Conservation (phyloP, 345 rosid species). For the Populus euphratica region DNA sequence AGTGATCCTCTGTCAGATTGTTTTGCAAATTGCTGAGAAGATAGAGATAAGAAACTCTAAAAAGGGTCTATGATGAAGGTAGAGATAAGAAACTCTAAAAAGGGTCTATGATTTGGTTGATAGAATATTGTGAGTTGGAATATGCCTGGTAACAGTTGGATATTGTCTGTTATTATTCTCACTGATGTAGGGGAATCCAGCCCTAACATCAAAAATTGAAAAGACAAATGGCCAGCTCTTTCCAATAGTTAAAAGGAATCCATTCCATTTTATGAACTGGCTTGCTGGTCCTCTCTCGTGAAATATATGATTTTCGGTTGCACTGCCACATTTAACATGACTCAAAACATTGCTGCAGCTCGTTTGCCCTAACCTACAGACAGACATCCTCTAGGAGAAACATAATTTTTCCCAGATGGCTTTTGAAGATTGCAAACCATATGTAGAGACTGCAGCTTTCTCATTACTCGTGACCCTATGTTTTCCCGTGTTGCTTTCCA, state of each 20-base stretch:
- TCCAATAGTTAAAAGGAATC: not conserved
- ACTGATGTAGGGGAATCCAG: not conserved
- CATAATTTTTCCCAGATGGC: not conserved
- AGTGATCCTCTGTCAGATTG: not conserved
- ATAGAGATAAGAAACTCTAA: not conserved
- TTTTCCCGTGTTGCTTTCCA: too few relatives aligned
- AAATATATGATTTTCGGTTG: not conserved
- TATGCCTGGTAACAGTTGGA: not conserved
- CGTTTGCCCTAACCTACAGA: not conserved
- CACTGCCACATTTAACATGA: not conserved
- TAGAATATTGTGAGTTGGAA: not conserved
- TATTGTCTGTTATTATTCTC: not conserved
- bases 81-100: not conserved
- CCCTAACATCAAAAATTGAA: not conserved
- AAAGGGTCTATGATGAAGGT: not conserved
- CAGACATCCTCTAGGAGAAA: not conserved
- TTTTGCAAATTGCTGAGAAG: not conserved
- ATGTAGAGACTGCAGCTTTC: not conserved
- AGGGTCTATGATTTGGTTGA: not conserved
- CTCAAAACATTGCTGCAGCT: not conserved
- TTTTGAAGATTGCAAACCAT: not conserved
- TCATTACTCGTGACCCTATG: not conserved
- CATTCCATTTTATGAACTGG: not conserved
- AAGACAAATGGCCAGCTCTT: not conserved
- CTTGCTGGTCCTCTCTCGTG: not conserved